Conservation (phyloP, 257 asterid species). For the Scutellaria minor region DNA sequence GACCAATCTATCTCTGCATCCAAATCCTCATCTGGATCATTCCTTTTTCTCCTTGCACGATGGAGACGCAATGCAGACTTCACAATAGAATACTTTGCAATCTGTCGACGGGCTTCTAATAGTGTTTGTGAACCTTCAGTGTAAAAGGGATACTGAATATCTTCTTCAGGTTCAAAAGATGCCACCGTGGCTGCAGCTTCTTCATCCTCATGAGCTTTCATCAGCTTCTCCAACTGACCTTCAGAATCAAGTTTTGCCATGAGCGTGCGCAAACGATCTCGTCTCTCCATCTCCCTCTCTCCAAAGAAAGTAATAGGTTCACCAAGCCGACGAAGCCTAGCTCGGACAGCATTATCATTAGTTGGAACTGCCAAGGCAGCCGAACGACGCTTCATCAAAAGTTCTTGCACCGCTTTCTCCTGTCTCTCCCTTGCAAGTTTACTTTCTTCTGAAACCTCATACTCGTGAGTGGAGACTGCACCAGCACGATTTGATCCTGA, state of each 20-base stretch:
- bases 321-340: conserved; percentile 85
- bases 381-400: conserved; percentile 80
- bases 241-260: conserved; percentile 87
- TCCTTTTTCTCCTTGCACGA: conserved; percentile 80
- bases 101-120: conserved; percentile 69
- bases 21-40: conserved; percentile 95
- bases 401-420: conserved; percentile 90
- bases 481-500: conserved; percentile 39
- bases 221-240: conserved; percentile 86
- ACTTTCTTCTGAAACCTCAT: conserved; percentile 88
- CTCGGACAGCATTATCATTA: conserved; percentile 84
- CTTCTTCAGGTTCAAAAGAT: conserved; percentile 68
- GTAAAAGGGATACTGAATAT: conserved; percentile 80
- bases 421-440: conserved; percentile 65
- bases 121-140: conserved; percentile 86
- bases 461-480: conserved; percentile 52
- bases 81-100: conserved; percentile 76
- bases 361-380: conserved; percentile 97
- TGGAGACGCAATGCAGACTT: conserved; percentile 81
- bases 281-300: conserved; percentile 96
- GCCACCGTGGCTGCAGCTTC: conserved; percentile 63
- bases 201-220: conserved; percentile 97
- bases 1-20: conserved; percentile 94
- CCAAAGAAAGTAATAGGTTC: conserved; percentile 95
- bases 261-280: conserved; percentile 77